phyloP scores from a whole-genome alignment of 306 rosid genomes.

The Ceratonia siliqua region DNA sequence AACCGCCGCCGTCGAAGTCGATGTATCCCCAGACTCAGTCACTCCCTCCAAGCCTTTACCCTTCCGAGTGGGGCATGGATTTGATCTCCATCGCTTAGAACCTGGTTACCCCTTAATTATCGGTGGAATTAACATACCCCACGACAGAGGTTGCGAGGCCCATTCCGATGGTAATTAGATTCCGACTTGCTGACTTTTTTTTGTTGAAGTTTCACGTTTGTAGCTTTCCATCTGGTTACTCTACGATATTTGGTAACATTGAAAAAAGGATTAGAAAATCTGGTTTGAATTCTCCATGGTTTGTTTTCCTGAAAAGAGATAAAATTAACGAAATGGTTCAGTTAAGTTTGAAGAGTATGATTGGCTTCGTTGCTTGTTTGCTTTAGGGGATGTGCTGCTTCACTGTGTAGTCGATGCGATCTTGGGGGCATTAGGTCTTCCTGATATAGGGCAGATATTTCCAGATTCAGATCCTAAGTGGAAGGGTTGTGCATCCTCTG shows the following conservation, averaged over 20 bases:
- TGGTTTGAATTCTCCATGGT: not conserved
- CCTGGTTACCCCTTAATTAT: slow-evolving; percentile 92
- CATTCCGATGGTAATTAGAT: slow-evolving; percentile 82
- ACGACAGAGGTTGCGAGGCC: slow-evolving; percentile 95
- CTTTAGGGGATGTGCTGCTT: slow-evolving; percentile 86
- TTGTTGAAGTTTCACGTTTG: not conserved
- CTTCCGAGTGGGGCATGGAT: slow-evolving; percentile 91
- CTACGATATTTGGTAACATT: not conserved
- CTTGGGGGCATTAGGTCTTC: slow-evolving; percentile 92
- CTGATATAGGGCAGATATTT: slow-evolving; percentile 90
- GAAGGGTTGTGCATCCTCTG: slow-evolving; percentile 86
- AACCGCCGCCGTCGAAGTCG: slow-evolving; percentile 43
- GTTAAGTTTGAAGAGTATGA: not conserved
- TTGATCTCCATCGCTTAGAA: slow-evolving; percentile 92
- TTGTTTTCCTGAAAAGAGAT: not conserved
- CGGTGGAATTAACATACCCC: slow-evolving; percentile 90
- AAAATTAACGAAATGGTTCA: not conserved
- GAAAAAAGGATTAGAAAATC: not conserved
- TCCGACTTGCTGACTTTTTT: not conserved
- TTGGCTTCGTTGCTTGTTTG: slow-evolving; percentile 22
- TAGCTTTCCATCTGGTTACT: not conserved
- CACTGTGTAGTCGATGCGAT: slow-evolving; percentile 97
- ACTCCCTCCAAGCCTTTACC: slow-evolving; percentile 67
- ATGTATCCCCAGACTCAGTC: slow-evolving; percentile 35
- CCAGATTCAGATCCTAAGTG: slow-evolving; percentile 94